These are phyloP conservation scores for Pseudocercospora fijiensis DNA, from an alignment of 2,329 filamentous ascomycete genomes.

Conservation along the genomic window DNA sequence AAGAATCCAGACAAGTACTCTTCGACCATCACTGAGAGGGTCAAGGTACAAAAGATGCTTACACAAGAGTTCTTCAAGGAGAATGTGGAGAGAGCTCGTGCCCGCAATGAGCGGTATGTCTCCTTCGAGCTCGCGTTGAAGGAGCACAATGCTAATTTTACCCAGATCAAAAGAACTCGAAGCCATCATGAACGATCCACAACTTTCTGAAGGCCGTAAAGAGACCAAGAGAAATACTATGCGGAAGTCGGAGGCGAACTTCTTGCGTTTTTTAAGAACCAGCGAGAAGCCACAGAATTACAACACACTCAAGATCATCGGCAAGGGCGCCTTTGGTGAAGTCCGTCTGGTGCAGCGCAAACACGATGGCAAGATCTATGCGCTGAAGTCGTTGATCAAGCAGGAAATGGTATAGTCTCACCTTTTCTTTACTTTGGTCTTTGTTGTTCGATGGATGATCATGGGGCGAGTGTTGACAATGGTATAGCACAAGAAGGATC, in stretches of 20 bases:
- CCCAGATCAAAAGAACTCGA: constrained; percentile 87
- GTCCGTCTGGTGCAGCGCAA: constrained; percentile 97
- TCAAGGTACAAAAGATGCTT: constrained; percentile 63
- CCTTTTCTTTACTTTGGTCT: background rate
- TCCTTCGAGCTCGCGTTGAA: background rate
- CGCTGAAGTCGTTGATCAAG: constrained; percentile 97
- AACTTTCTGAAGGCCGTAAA: constrained; percentile 71
- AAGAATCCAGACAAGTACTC: constrained; percentile 82
- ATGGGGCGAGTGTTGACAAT: constrained; percentile 17
- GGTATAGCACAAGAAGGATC: constrained; percentile 87
- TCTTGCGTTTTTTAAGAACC: constrained; percentile 88
- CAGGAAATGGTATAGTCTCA: constrained; percentile 72
- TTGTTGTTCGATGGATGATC: background rate
- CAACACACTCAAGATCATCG: constrained; percentile 94
- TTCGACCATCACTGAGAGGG: constrained; percentile 75
- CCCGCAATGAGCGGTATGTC: constrained; percentile 83
- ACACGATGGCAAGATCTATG: constrained; percentile 94
- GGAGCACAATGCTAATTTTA: constrained; percentile 16
- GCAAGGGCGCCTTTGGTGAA: constrained; percentile 97
- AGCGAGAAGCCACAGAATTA: constrained; percentile 95
- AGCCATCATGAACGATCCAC: constrained; percentile 74
- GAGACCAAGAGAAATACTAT: constrained; percentile 81
- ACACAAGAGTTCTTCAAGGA: constrained; percentile 91
- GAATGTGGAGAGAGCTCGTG: constrained; percentile 91
- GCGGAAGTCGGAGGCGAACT: constrained; percentile 85